Evolutionary conservation across 176 grass and related monocot species (phyloP), one percentile per base, ranked within the genome.

Genomic region (Olyra latifolia): DNA sequence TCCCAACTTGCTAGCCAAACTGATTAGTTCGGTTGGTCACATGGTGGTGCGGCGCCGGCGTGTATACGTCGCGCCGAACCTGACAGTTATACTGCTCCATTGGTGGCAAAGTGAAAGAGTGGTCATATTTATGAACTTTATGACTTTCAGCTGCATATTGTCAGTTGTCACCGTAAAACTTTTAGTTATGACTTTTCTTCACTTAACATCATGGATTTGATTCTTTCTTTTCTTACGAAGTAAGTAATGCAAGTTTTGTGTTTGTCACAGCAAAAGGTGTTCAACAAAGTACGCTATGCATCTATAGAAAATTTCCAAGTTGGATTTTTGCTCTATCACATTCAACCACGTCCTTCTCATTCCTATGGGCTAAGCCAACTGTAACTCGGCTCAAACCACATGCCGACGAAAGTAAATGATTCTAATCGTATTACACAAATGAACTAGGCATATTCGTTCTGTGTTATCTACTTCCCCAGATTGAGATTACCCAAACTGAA

Each of bases 291-390:
- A 13, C 25, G 7, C 45, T 14, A 49, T 17, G 61, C 43, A 53
- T 10, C 12, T 56, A 25, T 16, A 27, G 30, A 2, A 62, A 82
- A 32, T 17, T 25, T 23, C 24, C 62, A 69, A 56, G 25, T 75
- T 47, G 45, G 44, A 80, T 63, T 84, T 75, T 61, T 46, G 55
- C 38, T 52, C 27, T 39, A 10, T 19, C 62, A 4, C 19, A 69
- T 54, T 63, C 47, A 65, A 79, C 11, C 23, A 45, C 44, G 76
- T 66, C 68, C 28, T 44, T 66, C 62, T 86, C 83, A 63, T 25
- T 78, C 74, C 44, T 72, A 38, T 46, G 56, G 66, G 19, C 75
- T 45, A 72, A 65, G 45, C 67, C 57, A 65, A 12, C 24, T 40
- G 62, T 54, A 53, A 11, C 30, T 53, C 32, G 5, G 45, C 16